These are phyloP conservation scores for Trypanosoma brucei DNA, from an alignment of 208 protist species.

Conservation along the genomic window DNA sequence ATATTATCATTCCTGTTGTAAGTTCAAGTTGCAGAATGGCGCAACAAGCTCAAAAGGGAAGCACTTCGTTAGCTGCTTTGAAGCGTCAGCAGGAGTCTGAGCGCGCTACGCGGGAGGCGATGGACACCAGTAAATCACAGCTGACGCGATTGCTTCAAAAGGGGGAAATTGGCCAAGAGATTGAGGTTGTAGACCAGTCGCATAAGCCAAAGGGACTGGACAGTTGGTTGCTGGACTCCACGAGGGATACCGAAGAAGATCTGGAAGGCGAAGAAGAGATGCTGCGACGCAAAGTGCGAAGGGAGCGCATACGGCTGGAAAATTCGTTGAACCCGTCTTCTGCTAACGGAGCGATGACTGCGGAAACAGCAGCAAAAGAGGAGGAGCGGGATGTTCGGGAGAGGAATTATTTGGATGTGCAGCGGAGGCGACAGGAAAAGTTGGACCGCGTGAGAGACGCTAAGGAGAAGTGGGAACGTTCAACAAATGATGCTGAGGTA, in stretches of 20 bases:
- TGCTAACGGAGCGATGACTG: neutral
- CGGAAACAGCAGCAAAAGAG: neutral
- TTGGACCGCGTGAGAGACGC: conserved; percentile 19
- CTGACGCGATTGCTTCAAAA: conserved; percentile 54
- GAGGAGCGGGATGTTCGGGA: conserved; percentile 1
- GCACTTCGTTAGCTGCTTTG: conserved; percentile 41
- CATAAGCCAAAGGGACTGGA: neutral
- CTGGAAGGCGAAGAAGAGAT: conserved; percentile 17
- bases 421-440: conserved; percentile 15
- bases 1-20: conserved; percentile 76
- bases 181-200: neutral
- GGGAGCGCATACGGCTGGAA: conserved; percentile 7
- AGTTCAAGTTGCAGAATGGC: conserved; percentile 41
- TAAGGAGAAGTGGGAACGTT: conserved; percentile 17
- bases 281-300: conserved; percentile 18
- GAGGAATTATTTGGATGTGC: conserved; percentile 17
- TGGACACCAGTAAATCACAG: conserved; percentile 71
- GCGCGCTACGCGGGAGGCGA: conserved; percentile 45
- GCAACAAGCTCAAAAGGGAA: conserved; percentile 51
- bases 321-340: neutral
- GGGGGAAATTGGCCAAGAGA: conserved; percentile 26
- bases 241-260: neutral
- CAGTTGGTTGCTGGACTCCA: neutral
- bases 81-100: conserved; percentile 55
- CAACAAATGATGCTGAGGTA: conserved; percentile 12